A percentile compares a stretch with the other conserved stretches of the same genome.
Conservation (phyloP, 192 early-diverging fungal species). For the Gaertneriomyces sp. region DNA sequence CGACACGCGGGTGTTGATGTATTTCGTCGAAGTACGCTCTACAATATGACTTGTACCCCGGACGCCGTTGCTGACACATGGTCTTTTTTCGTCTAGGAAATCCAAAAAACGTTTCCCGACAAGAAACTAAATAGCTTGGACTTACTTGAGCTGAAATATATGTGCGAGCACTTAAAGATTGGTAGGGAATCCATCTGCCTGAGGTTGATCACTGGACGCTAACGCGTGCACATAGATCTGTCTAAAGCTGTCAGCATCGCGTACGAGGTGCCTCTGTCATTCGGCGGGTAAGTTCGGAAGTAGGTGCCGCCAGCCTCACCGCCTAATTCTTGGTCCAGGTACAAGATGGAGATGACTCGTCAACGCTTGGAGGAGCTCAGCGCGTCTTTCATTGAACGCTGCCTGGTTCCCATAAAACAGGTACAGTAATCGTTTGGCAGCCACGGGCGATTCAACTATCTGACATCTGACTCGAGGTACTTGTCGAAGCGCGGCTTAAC, state of each 20-base stretch:
- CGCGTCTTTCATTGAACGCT: slow-evolving; percentile 1
- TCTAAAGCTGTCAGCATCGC: slow-evolving; percentile 1
- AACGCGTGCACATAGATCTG: neutral
- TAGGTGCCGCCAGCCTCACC: neutral
- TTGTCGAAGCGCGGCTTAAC: slow-evolving; percentile 1
- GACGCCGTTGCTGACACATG: no score
- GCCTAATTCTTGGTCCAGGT: neutral
- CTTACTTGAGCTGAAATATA: neutral
- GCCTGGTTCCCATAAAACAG: slow-evolving; percentile 1
- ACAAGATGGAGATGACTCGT: neutral
- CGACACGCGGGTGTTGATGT: neutral
- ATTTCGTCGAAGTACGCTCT: neutral
- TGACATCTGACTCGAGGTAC: neutral
- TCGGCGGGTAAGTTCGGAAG: neutral
- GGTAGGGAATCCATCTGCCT: neutral
- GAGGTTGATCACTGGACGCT: neutral
- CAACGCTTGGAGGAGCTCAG: neutral
- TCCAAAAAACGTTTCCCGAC: neutral
- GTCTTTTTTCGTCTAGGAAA: no score
- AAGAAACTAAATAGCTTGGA: slow-evolving; percentile 4
- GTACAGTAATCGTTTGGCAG: neutral
- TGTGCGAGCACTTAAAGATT: neutral
- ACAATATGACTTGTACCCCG: no score
- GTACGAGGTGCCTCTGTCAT: neutral
- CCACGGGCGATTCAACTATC: neutral